Percentiles rank a stretch among this genome's conserved stretches.
phyloP scores from a whole-genome alignment of 805 yeast species.

The Candida ortonii region DNA sequence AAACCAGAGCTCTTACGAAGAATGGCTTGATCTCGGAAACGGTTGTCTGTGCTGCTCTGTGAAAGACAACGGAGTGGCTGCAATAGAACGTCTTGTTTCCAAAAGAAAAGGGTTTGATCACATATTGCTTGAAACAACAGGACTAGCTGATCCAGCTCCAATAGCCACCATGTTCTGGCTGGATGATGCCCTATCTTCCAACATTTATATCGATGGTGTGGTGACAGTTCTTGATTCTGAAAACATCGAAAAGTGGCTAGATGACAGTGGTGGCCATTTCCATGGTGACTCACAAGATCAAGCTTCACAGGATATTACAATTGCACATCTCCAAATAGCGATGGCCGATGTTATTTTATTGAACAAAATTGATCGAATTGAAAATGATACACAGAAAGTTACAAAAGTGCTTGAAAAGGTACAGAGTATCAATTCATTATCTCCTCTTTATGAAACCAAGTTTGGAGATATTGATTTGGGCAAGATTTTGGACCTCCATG shows the following conservation, averaged over 20 bases:
- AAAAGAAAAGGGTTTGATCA: slow-evolving; percentile 73
- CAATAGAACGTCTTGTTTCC: slow-evolving; percentile 82
- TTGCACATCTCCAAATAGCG: slow-evolving; percentile 88
- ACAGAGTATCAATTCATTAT: slow-evolving; percentile 58
- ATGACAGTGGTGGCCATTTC: slow-evolving; percentile 73
- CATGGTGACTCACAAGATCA: slow-evolving; percentile 37
- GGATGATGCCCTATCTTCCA: slow-evolving; percentile 82
- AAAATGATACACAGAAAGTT: slow-evolving; percentile 20
- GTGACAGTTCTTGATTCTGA: slow-evolving; percentile 80
- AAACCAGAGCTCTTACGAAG: slow-evolving; percentile 61
- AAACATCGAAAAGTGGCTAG: slow-evolving; percentile 62
- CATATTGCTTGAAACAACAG: slow-evolving; percentile 91
- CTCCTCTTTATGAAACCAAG: slow-evolving; percentile 63
- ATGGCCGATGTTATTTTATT: slow-evolving; percentile 79
- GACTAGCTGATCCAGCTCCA: slow-evolving; percentile 97
- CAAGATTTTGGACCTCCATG: slow-evolving; percentile 71
- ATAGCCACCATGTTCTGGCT: slow-evolving; percentile 97
- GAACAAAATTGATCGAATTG: slow-evolving; percentile 69
- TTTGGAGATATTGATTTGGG: slow-evolving; percentile 73
- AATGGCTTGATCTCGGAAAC: slow-evolving; percentile 95
- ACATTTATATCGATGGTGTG: slow-evolving; percentile 87
- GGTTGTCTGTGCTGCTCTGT: slow-evolving; percentile 97
- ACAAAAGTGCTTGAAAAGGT: slow-evolving; percentile 37
- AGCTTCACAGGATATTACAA: slow-evolving; percentile 49
- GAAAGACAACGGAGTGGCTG: slow-evolving; percentile 90